Evolutionary conservation across 176 grass and related monocot species (phyloP).

Genomic region (Avena insularis): DNA sequence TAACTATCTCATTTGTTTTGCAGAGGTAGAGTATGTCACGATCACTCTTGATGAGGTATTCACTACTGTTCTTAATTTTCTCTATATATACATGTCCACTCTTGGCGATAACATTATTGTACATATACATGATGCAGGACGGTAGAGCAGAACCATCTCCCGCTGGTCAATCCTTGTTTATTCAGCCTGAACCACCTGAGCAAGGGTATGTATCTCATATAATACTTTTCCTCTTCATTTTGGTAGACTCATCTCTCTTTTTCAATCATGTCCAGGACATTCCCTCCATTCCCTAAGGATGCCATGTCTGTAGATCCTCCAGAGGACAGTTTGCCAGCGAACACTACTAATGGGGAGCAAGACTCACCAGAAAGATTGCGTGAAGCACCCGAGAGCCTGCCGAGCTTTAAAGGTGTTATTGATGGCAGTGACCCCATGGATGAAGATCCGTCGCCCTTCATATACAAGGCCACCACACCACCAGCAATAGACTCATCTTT

Average conservation of each 20-base stretch:
- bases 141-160: constrained; percentile 41
- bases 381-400: constrained; percentile 37
- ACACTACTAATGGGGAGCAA: constrained; percentile 33
- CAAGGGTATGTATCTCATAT: constrained; percentile 55
- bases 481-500: constrained; percentile 20
- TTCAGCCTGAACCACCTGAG: constrained; percentile 46
- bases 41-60: constrained; percentile 78
- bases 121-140: constrained; percentile 52
- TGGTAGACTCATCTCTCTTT: constrained; percentile 23
- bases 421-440: constrained; percentile 42
- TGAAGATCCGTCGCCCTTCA: constrained; percentile 40
- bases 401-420: constrained; percentile 36
- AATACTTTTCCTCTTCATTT: neutral
- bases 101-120: constrained; percentile 13
- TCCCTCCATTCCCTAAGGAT: constrained; percentile 59
- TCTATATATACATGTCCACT: neutral
- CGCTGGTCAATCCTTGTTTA: constrained; percentile 34
- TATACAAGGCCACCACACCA: constrained; percentile 46
- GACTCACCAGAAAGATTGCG: constrained; percentile 60
- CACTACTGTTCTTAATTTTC: constrained; percentile 24
- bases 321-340: constrained; percentile 31
- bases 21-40: constrained; percentile 70
- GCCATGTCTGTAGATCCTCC: constrained; percentile 45
- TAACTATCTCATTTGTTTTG: constrained; percentile 38
- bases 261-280: constrained; percentile 49